Evolutionary conservation across 2,329 filamentous ascomycete genomes (phyloP).

Genomic region (Phaeomoniella chlamydospora): DNA sequence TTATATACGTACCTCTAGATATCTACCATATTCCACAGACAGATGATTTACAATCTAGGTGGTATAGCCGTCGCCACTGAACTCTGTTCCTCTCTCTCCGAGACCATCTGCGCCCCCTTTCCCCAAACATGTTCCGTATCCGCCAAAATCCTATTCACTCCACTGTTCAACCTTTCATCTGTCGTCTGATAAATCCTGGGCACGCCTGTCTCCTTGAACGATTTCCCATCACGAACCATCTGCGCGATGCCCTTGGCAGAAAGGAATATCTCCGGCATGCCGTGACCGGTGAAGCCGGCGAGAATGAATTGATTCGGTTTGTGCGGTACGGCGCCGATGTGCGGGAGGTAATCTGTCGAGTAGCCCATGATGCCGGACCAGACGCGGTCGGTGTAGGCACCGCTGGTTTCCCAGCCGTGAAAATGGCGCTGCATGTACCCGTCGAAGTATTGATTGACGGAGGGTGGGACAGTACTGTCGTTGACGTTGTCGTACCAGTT

Average conservation of each 20-base stretch:
- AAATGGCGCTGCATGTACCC: constrained; percentile 23
- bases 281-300: constrained; percentile 50
- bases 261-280: constrained; percentile 45
- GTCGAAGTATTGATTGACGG: constrained; percentile 25
- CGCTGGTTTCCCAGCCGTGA: constrained; percentile 19
- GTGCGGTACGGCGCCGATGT: constrained; percentile 34
- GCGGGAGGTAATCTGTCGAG: constrained; percentile 32
- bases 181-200: constrained; percentile 18
- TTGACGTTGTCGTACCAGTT: constrained; percentile 30
- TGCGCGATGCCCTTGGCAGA: constrained; percentile 34
- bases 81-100: too few relatives aligned
- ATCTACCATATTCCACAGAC: too few relatives aligned
- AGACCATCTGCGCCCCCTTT: too few relatives aligned
- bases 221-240: constrained; percentile 30
- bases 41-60: too few relatives aligned
- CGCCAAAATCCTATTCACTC: constrained; percentile 6
- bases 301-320: constrained; percentile 36
- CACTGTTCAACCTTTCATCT: constrained; percentile 12
- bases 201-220: constrained; percentile 16
- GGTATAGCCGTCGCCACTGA: too few relatives aligned
- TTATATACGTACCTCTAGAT: too few relatives aligned
- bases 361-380: constrained; percentile 27
- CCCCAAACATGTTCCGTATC: too few relatives aligned
- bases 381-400: constrained; percentile 17
- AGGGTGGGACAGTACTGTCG: constrained; percentile 33